phyloP scores from a whole-genome alignment of 2,329 filamentous ascomycete species.

The Sporothrix dimorphospora region DNA sequence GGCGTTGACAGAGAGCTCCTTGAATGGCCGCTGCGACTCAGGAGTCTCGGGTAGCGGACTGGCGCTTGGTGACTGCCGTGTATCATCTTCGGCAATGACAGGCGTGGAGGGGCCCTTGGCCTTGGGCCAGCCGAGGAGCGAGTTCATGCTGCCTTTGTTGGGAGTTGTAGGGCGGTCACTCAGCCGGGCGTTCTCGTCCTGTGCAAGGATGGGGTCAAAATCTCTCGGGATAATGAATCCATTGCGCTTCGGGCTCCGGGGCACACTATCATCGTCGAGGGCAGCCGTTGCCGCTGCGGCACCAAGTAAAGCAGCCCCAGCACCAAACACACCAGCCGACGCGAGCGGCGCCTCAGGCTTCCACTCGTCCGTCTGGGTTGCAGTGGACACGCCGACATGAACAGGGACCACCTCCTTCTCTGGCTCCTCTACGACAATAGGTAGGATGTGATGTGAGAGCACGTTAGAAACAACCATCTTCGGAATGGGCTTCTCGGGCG shows the following conservation, averaged over 20 bases:
- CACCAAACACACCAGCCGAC: constrained; percentile 48
- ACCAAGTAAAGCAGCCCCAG: constrained; percentile 18
- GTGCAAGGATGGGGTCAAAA: constrained; percentile 31
- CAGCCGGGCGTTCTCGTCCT: not conserved
- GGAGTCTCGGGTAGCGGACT: constrained; percentile 51
- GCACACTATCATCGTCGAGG: constrained; percentile 36
- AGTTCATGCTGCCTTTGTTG: constrained; percentile 46
- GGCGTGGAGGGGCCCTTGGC: constrained; percentile 45
- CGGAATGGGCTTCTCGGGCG: constrained; percentile 29
- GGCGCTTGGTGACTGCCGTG: constrained; percentile 55
- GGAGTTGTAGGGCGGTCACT: constrained; percentile 44
- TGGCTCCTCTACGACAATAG: constrained; percentile 23
- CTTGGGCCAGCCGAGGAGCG: constrained; percentile 52
- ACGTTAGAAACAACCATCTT: constrained; percentile 31
- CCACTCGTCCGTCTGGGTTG: constrained; percentile 33
- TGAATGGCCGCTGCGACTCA: constrained; percentile 61
- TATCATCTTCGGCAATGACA: constrained; percentile 67
- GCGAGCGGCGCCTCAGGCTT: constrained; percentile 37
- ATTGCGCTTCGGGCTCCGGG: constrained; percentile 56
- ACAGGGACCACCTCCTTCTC: constrained; percentile 5
- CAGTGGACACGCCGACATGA: constrained; percentile 12
- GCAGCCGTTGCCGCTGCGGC: constrained; percentile 43
- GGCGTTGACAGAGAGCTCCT: constrained; percentile 64
- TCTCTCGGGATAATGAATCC: constrained; percentile 61
- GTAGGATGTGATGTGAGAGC: constrained; percentile 27